A percentile compares a stretch with the other conserved stretches of the same genome.
Conservation (phyloP, 768 basidiomycete genomes). For the Serpula lacrymans region DNA sequence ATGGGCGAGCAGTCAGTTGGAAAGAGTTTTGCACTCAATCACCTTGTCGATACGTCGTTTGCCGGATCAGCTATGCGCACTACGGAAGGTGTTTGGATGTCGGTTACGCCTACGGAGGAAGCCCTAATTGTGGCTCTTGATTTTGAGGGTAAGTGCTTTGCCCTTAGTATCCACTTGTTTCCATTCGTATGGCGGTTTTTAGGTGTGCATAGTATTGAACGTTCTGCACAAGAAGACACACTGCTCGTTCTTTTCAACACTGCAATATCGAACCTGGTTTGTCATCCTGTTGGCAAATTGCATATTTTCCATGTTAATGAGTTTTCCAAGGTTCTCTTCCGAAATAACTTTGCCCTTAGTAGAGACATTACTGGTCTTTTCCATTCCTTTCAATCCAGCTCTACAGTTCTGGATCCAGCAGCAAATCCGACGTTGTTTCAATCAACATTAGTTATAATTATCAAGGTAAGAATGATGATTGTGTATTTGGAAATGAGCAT, state of each 20-base stretch:
- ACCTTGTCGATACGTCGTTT: constrained; percentile 61
- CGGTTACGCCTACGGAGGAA: constrained; percentile 57
- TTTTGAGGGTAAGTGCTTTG: constrained; percentile 49
- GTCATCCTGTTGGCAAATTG: constrained; percentile 1
- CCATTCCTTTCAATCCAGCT: constrained; percentile 59
- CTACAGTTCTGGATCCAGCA: constrained; percentile 53
- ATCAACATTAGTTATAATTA: constrained; percentile 58
- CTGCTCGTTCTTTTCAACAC: constrained; percentile 63
- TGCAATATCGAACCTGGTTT: constrained; percentile 59
- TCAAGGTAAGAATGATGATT: constrained; percentile 41
- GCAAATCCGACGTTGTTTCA: constrained; percentile 57
- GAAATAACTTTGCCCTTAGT: constrained; percentile 62
- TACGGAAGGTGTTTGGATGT: constrained; percentile 68
- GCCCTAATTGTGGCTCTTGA: constrained; percentile 55
- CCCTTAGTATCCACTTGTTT: background rate
- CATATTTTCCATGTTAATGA: background rate
- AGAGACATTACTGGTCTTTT: constrained; percentile 60
- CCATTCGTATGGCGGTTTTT: background rate
- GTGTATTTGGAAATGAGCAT: too few species aligned
- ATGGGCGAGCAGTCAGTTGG: constrained; percentile 71
- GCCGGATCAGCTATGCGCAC: constrained; percentile 67
- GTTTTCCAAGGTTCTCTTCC: constrained; percentile 51
- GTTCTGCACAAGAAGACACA: constrained; percentile 61
- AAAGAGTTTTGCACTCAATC: constrained; percentile 57
- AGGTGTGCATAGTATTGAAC: constrained; percentile 64